These are phyloP conservation scores for Cornus suecica DNA, from an alignment of 148 eudicot species.

Conservation along the genomic window DNA sequence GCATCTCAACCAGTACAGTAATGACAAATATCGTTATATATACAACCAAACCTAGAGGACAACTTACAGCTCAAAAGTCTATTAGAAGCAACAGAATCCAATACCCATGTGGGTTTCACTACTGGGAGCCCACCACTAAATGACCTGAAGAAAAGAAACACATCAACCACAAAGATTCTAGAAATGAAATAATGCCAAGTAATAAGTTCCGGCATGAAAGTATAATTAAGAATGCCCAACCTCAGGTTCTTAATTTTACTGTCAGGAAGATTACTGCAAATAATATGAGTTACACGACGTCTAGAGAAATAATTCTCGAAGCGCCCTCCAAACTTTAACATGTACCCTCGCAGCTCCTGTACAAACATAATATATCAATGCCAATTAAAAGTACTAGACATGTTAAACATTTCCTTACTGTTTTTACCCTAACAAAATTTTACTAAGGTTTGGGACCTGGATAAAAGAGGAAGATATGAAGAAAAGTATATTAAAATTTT, in stretches of 20 bases:
- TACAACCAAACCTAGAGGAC: neutral
- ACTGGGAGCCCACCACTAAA: constrained; percentile 93
- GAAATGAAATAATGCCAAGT: neutral
- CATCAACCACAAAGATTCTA: constrained; percentile 1
- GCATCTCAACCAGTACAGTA: too few relatives aligned
- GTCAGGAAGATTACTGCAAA: constrained; percentile 92
- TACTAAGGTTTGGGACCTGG: neutral
- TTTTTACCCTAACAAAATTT: too few relatives aligned
- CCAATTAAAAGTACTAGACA: neutral
- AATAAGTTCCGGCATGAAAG: neutral
- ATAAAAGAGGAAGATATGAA: neutral
- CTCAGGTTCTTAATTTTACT: constrained; percentile 89
- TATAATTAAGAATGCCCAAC: constrained; percentile 22
- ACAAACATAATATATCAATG: constrained; percentile 1
- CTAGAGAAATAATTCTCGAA: constrained; percentile 95
- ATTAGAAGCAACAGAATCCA: constrained; percentile 74
- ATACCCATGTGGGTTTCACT: constrained; percentile 83
- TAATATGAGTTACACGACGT: constrained; percentile 78
- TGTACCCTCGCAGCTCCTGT: constrained; percentile 78
- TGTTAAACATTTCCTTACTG: neutral
- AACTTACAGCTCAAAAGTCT: constrained; percentile 77
- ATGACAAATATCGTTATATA: neutral
- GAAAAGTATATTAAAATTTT: neutral
- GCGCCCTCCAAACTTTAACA: constrained; percentile 88
- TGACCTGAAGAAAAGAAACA: constrained; percentile 44